Percentiles rank a stretch among this genome's conserved stretches.
Conservation (phyloP, 306 rosid genomes). For the Betula pendula region DNA sequence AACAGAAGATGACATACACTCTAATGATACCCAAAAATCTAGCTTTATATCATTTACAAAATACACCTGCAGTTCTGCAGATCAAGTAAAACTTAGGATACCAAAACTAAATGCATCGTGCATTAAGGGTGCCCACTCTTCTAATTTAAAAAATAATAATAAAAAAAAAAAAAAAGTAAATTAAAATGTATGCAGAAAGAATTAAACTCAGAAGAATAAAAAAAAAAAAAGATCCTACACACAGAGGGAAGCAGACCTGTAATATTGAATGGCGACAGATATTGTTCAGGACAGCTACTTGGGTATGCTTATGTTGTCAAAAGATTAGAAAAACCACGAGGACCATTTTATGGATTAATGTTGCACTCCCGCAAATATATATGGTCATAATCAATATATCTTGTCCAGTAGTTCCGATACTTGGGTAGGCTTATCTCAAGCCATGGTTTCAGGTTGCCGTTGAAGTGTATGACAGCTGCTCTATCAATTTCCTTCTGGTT, state of each 20-base stretch:
- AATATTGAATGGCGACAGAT: slow-evolving; percentile 31
- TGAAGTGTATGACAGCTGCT: slow-evolving; percentile 86
- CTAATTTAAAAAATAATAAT: slow-evolving; percentile 28
- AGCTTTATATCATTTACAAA: slow-evolving; percentile 46
- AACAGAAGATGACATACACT: not conserved
- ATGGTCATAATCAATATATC: slow-evolving; percentile 64
- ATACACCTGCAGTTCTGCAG: slow-evolving; percentile 35
- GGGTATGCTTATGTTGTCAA: not conserved
- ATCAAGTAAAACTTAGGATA: slow-evolving; percentile 21
- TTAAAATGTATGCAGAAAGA: slow-evolving; percentile 53
- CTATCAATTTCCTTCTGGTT: slow-evolving; percentile 64
- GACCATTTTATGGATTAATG: slow-evolving; percentile 63
- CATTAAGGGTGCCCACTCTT: slow-evolving; percentile 25
- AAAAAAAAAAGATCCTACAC: slow-evolving; percentile 42
- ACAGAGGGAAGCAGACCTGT: slow-evolving; percentile 45
- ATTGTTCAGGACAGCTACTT: slow-evolving; percentile 27
- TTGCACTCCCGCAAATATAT: slow-evolving; percentile 83
- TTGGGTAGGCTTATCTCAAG: slow-evolving; percentile 91
- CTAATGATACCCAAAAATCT: slow-evolving; percentile 6
- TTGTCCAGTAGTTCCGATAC: slow-evolving; percentile 75
- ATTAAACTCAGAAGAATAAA: slow-evolving; percentile 38
- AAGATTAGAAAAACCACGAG: slow-evolving; percentile 19
- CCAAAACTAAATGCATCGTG: slow-evolving; percentile 9
- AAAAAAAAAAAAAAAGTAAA: slow-evolving; percentile 6
- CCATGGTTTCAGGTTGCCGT: slow-evolving; percentile 98